Percentiles rank a stretch among this genome's conserved stretches.
Evolutionary conservation across 2,329 filamentous ascomycete genomes (phyloP).

Genomic region (Fusarium sp.): DNA sequence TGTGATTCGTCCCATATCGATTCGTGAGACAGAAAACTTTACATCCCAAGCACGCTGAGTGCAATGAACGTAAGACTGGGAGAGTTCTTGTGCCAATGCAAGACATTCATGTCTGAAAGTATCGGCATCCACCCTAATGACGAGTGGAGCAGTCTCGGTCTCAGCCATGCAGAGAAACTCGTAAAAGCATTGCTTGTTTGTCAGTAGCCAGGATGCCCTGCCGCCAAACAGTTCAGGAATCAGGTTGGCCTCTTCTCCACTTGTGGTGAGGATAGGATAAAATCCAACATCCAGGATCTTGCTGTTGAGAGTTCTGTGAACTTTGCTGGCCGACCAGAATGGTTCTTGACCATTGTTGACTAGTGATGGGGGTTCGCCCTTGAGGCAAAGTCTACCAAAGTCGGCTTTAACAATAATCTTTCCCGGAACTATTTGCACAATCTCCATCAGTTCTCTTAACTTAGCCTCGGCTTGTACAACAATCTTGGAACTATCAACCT

Average conservation of each 20-base stretch:
- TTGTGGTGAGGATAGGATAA: slow-evolving; percentile 47
- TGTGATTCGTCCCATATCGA: slow-evolving; percentile 23
- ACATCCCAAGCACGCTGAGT: slow-evolving; percentile 51
- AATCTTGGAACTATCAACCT: slow-evolving; percentile 8
- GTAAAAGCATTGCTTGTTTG: slow-evolving; percentile 42
- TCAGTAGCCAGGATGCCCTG: slow-evolving; percentile 39
- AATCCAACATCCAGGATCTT: slow-evolving; percentile 40
- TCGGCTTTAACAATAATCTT: slow-evolving; percentile 41
- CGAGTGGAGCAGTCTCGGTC: slow-evolving; percentile 15
- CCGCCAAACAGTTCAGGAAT: slow-evolving; percentile 28
- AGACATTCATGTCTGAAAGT: slow-evolving; percentile 43
- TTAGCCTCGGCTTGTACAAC: slow-evolving; percentile 22
- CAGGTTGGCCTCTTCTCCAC: slow-evolving; percentile 44
- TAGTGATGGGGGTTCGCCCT: slow-evolving; percentile 28
- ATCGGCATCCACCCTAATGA: slow-evolving; percentile 48
- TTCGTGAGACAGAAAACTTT: slow-evolving; percentile 41
- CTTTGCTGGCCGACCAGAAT: slow-evolving; percentile 23
- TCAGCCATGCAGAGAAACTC: slow-evolving; percentile 44
- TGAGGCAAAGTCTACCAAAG: slow-evolving; percentile 50
- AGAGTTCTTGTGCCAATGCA: slow-evolving; percentile 36
- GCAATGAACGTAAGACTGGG: slow-evolving; percentile 49
- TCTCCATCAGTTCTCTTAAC: slow-evolving; percentile 25
- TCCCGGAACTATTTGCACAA: slow-evolving; percentile 46
- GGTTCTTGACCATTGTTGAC: slow-evolving; percentile 42
- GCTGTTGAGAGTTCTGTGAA: slow-evolving; percentile 19